These are phyloP conservation scores for Kalmanozyma brasiliensis DNA, from an alignment of 1,284 basidiomycete genomes.

Conservation along the genomic window DNA sequence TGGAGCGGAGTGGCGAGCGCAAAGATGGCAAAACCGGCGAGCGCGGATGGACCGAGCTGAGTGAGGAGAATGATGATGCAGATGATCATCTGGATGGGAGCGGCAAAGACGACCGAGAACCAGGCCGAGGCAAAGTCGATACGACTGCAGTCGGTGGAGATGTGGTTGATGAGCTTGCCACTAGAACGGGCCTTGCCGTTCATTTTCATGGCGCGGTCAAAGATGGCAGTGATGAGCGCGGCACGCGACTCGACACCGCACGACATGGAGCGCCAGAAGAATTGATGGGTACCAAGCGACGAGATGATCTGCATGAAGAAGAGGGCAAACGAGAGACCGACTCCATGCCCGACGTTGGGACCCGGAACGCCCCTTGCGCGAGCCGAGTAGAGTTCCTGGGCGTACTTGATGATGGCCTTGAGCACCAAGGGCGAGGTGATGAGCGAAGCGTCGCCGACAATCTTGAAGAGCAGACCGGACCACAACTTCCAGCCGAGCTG, in stretches of 20 bases:
- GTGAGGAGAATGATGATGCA: conserved; percentile 75
- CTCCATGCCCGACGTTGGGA: conserved; percentile 52
- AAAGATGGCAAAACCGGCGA: conserved; percentile 86
- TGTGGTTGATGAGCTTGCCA: conserved; percentile 88
- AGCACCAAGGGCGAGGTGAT: conserved; percentile 63
- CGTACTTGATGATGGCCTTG: conserved; percentile 58
- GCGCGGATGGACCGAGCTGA: conserved; percentile 80
- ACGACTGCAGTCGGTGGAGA: conserved; percentile 88
- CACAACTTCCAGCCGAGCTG: conserved; percentile 85
- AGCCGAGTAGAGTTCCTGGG: conserved; percentile 43
- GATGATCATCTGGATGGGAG: conserved; percentile 71
- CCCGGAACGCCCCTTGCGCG: conserved; percentile 18
- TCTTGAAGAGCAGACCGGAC: conserved; percentile 78
- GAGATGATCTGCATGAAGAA: conserved; percentile 77
- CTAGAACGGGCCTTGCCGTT: conserved; percentile 84
- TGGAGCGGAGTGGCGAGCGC: conserved; percentile 76
- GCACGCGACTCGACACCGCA: conserved; percentile 78
- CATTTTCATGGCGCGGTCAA: conserved; percentile 80
- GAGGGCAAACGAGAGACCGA: conserved; percentile 70
- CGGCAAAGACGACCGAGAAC: conserved; percentile 80
- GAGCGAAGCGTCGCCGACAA: conserved; percentile 60
- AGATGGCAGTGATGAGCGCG: conserved; percentile 89
- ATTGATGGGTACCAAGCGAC: conserved; percentile 81
- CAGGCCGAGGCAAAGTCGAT: conserved; percentile 89
- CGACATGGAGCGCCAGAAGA: conserved; percentile 74